Percentiles rank a stretch among this genome's conserved stretches.
These are phyloP conservation scores for Aegle marmelos DNA, from an alignment of 345 rosid species.

Conservation along the genomic window DNA sequence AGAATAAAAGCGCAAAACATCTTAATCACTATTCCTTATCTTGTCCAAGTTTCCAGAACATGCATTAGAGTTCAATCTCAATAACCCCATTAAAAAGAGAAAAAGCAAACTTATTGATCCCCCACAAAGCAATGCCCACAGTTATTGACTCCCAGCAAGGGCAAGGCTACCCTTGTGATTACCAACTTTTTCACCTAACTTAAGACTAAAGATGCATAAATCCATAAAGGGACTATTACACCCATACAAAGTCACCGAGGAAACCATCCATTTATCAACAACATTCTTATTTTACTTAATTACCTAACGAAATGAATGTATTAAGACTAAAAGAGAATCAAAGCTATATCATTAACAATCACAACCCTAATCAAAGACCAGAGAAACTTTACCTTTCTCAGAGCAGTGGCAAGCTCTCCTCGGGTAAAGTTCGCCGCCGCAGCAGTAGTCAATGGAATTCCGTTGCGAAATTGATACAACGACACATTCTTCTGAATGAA, in stretches of 20 bases:
- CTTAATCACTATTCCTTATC: neutral
- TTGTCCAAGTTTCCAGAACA: neutral
- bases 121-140: neutral
- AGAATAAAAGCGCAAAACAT: neutral
- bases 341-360: neutral
- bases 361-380: neutral
- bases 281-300: neutral
- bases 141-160: neutral
- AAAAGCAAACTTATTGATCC: neutral
- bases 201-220: neutral
- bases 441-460: constrained; percentile 85
- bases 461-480: constrained; percentile 85
- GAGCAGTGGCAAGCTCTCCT: constrained; percentile 93
- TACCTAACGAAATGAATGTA: neutral
- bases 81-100: neutral
- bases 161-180: neutral
- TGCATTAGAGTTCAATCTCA: neutral
- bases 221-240: neutral
- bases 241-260: neutral
- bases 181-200: neutral
- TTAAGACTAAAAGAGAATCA: neutral
- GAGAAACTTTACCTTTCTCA: constrained; percentile 65
- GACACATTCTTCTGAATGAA: constrained; percentile 94
- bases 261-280: neutral
- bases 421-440: constrained; percentile 92